Evolutionary conservation across 208 protist genomes (phyloP).

Genomic region (Trypanosoma cruzi): DNA sequence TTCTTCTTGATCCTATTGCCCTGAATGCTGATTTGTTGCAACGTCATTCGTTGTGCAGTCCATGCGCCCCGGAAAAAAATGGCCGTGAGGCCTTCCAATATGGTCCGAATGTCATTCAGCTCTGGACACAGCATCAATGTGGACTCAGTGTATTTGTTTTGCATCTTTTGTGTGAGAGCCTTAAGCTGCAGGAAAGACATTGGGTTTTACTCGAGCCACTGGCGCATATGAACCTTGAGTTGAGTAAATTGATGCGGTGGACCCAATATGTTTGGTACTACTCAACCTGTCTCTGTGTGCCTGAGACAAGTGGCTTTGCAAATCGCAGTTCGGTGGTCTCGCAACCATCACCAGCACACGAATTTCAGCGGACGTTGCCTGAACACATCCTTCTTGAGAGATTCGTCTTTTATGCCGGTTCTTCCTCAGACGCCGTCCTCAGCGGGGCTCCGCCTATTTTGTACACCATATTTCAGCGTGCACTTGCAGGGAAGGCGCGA

Average conservation of each 20-base stretch:
- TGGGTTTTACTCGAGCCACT: conserved; percentile 58
- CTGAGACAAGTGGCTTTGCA: conserved; percentile 8
- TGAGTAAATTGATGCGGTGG: conserved; percentile 48
- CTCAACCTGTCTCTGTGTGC: conserved; percentile 27
- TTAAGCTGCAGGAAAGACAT: conserved; percentile 57
- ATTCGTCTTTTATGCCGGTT: conserved; percentile 26
- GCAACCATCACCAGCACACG: not conserved
- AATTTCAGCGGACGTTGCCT: conserved; percentile 25
- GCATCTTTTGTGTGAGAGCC: conserved; percentile 71
- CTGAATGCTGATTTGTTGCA: conserved; percentile 24
- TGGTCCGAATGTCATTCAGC: not conserved
- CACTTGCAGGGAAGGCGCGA: conserved; percentile 27
- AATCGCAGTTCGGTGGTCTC: not conserved
- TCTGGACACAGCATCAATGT: conserved; percentile 45
- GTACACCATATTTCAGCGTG: conserved; percentile 33
- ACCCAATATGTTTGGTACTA: conserved; percentile 60
- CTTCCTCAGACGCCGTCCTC: conserved; percentile 16
- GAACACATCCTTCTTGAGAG: conserved; percentile 21
- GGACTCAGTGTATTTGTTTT: conserved; percentile 49
- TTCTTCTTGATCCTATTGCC: conserved; percentile 25
- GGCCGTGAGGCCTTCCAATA: not conserved
- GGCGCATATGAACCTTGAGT: conserved; percentile 34
- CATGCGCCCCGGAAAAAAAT: not conserved
- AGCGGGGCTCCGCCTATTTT: conserved; percentile 24
- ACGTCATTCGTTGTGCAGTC: not conserved